Base-by-base conservation (phyloP, 768 basidiomycete species). In the Hygrophorus pudorinus region DNA sequence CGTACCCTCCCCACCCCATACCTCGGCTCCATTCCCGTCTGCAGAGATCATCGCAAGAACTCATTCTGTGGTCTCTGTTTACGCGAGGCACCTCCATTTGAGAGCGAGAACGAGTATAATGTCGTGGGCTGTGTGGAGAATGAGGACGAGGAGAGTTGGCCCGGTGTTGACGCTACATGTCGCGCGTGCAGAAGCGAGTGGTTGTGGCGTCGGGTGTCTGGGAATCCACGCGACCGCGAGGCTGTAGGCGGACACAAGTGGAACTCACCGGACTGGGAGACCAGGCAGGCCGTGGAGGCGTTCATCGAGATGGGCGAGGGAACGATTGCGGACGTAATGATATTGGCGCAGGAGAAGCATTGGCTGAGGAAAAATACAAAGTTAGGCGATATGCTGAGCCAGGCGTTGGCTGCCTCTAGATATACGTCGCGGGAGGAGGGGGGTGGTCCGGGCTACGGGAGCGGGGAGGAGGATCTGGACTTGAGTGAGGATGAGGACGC, bases 271-370 rank as follows among this genome's bases (percentile, higher is more conserved):
- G 82, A 85, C 51, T 81, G 78, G 79, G 81, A 84, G 57, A 76
- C 76, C 37, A 70, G 80, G 35, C 76, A 78, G 51, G 68, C 70
- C 7, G 69, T 87, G 10, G 81, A 82, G 41, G 72, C 72, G n/a
- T 88, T 83, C 61, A 60, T 86, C 31, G 84, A 86, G 45, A 65
- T 82, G 18, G 82, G 73, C 2, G 85, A 87, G 50, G 85, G 85
- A 16, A 72, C 67, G 5, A 72, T 87, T 47, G 52, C 56, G 35
- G 78, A 83, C 37, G 78, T 86, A 16, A 56, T 85, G 28, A 56
- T 56, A 24, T 59, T 81, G 21, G 79, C 80, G 12, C 68, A 75
- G 48, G 85, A 87, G 59, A 82, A 84, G 58, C 65, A 70, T 44
- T 88, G 85, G 85, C 57, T 87, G 38, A 65, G 76, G 30, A 68